Percentiles rank a stretch among this genome's conserved stretches.
These are phyloP conservation scores for Coniochaeta sp. DNA, from an alignment of 2,329 filamentous ascomycete genomes.

Conservation along the genomic window DNA sequence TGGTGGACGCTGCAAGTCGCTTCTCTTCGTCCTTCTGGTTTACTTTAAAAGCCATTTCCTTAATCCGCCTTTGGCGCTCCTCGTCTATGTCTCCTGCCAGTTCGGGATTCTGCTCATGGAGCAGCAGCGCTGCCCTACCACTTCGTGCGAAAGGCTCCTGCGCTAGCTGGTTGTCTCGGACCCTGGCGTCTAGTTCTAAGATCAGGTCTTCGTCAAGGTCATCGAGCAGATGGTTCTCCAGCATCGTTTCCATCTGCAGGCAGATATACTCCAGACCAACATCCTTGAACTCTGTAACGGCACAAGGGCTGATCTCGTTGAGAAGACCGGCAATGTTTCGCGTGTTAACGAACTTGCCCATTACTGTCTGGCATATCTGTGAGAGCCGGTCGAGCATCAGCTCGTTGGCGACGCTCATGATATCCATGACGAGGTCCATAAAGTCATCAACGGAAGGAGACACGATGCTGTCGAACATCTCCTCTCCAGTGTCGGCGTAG, in stretches of 20 bases:
- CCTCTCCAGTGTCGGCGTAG: constrained; percentile 74
- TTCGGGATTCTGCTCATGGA: constrained; percentile 59
- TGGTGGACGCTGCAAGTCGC: constrained; percentile 53
- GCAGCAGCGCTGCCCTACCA: constrained; percentile 58
- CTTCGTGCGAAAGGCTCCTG: constrained; percentile 72
- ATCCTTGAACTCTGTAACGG: constrained; percentile 78
- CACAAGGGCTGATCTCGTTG: constrained; percentile 79
- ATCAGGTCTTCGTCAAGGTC: constrained; percentile 81
- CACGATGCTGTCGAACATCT: constrained; percentile 74
- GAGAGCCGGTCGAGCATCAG: constrained; percentile 89
- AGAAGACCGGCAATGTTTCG: constrained; percentile 81
- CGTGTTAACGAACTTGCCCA: constrained; percentile 77
- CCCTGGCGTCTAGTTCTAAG: constrained; percentile 69
- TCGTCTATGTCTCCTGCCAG: constrained; percentile 60
- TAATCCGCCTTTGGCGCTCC: constrained; percentile 62
- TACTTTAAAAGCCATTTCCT: constrained; percentile 65
- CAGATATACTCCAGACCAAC: constrained; percentile 86
- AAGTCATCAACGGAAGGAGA: constrained; percentile 71
- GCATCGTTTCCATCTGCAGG: constrained; percentile 81
- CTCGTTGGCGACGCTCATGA: constrained; percentile 86
- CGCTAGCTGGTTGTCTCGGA: constrained; percentile 74
- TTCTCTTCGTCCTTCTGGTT: constrained; percentile 59
- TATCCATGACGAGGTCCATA: constrained; percentile 81
- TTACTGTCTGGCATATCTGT: constrained; percentile 77
- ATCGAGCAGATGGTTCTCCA: constrained; percentile 83